Base-by-base conservation (phyloP, 495 filamentous ascomycete genomes). In the Glutinoglossum americanum region DNA sequence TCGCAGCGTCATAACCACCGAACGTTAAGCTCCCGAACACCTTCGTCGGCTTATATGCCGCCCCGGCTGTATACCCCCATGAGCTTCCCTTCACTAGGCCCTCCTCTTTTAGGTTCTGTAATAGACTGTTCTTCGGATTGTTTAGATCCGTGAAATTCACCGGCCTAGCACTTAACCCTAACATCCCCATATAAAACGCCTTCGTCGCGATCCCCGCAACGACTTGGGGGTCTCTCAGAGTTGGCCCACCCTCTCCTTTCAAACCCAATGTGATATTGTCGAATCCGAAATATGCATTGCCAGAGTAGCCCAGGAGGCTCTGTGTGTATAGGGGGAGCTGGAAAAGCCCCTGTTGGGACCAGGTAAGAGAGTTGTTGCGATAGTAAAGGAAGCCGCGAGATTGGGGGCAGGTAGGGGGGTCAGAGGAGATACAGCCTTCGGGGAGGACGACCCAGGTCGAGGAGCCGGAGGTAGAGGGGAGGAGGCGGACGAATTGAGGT, bases 1-100 rank as follows among this genome's bases (percentile, higher is more conserved):
- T 66, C 0, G 74, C 72, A 3, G 67, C 58, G 61, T 81, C 77
- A 60, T 79, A 78, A 4, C 78, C 78, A 8, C 76, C 77, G 37
- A 81, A 71, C 6, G 76, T 77, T 15, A 81, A 64, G 53, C 73
- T 74, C 19, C 70, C 72, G 51, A 74, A 71, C 4, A 76, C 72
- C 44, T 69, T 64, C 49, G 72, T 72, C 17, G 74, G 64, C 7
- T 67, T 72, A 61, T 80, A 79, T 47, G 69, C 66, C 9, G 73
- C 72, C 15, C 69, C 69, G n/a, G 69, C 69, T 5, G 69, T 69
- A 30, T 68, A 69, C 0, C 58, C 69, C 61, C 63, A 70, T 0
- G 59, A 57, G 13, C 58, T 32, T 37, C 62, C 62, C 21, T 64
- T 62, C n/a, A 67, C 65, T 0, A 39, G 45, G 11, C 44, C 54